phyloP scores from a whole-genome alignment of 1,284 basidiomycete genomes.

The Gymnopus androsaceus region DNA sequence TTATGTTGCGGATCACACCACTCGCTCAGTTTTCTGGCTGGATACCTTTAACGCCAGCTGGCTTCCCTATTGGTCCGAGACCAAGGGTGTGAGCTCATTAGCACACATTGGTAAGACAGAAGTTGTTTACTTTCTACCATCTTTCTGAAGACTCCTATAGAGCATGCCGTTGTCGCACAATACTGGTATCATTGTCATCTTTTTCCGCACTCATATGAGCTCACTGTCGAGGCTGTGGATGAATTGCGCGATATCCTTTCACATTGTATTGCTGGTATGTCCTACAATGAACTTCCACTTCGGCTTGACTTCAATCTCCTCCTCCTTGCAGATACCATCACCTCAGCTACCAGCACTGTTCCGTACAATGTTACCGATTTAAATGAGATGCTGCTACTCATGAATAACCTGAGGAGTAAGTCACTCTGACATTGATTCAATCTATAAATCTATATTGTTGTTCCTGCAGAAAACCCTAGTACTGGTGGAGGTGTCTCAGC shows the following conservation, averaged over 20 bases:
- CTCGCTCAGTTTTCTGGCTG: constrained; percentile 42
- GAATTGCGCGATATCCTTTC: constrained; percentile 51
- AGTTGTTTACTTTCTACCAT: neutral
- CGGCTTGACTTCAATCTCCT: neutral
- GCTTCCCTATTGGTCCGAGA: constrained; percentile 31
- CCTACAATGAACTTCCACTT: neutral
- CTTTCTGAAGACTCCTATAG: constrained; percentile 31
- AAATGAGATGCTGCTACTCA: constrained; percentile 34
- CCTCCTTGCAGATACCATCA: constrained; percentile 37
- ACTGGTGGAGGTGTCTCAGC: constrained; percentile 30
- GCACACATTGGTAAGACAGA: constrained; percentile 47
- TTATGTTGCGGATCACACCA: constrained; percentile 42
- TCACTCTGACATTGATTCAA: neutral
- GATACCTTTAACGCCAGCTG: constrained; percentile 33
- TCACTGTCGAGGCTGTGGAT: constrained; percentile 38
- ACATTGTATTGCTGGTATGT: constrained; percentile 49
- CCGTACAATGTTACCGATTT: constrained; percentile 41
- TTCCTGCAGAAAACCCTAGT: constrained; percentile 24
- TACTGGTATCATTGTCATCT: constrained; percentile 59
- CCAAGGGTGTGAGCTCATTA: constrained; percentile 37
- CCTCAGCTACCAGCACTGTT: constrained; percentile 45
- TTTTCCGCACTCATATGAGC: constrained; percentile 45
- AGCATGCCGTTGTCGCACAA: constrained; percentile 48
- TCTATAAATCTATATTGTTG: neutral
- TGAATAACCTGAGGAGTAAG: constrained; percentile 40